phyloP scores from a whole-genome alignment of 2,329 filamentous ascomycete genomes.

The Sporothrix pallida region DNA sequence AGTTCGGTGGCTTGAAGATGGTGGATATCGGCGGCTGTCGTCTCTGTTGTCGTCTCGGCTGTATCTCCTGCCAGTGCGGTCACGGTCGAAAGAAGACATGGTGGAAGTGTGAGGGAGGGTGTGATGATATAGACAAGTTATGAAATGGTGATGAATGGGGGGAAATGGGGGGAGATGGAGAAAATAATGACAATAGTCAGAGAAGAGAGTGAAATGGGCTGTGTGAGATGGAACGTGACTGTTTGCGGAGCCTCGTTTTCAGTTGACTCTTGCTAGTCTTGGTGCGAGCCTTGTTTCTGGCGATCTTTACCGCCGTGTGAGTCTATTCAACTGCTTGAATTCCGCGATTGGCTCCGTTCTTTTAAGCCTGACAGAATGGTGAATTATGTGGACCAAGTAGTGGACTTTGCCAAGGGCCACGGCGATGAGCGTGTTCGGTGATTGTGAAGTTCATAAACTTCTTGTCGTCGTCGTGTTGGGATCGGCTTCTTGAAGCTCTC shows the following conservation, averaged over 20 bases:
- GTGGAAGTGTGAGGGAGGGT: conserved; percentile 3
- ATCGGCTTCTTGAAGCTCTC: neutral
- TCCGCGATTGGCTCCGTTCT: no score
- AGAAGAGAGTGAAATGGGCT: neutral
- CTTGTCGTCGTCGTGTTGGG: neutral
- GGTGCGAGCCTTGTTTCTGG: neutral
- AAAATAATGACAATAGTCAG: neutral
- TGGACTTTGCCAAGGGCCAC: neutral
- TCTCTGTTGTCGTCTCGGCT: conserved; percentile 16
- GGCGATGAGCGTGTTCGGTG: conserved; percentile 15
- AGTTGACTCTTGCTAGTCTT: neutral
- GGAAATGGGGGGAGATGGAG: neutral
- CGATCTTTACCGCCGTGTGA: neutral
- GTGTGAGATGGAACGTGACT: no score
- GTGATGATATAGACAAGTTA: neutral
- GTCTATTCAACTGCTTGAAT: neutral
- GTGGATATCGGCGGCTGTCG: neutral
- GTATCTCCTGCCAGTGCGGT: neutral
- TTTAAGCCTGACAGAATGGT: neutral
- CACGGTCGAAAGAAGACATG: neutral
- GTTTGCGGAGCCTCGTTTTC: neutral
- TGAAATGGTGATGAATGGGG: neutral
- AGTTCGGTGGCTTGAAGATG: neutral
- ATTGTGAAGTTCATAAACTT: neutral
- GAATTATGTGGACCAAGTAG: neutral